Evolutionary conservation across 2,329 filamentous ascomycete species (phyloP), one percentile per base, ranked within the genome.

Genomic region (Raffaelea deltoideospora): DNA sequence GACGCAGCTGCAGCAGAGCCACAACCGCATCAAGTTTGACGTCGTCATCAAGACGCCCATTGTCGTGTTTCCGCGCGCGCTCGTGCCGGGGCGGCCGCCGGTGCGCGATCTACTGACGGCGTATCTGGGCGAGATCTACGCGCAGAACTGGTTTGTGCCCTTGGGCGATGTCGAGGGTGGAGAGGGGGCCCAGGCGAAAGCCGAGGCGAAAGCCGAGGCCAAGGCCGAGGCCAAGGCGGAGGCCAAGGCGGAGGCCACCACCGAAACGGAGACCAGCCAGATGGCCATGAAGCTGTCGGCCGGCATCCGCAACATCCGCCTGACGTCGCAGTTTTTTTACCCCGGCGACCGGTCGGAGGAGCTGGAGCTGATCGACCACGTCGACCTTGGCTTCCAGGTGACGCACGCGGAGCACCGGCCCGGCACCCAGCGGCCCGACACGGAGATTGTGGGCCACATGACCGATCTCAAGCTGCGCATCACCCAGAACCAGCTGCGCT

Each of bases 71-170:
- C 90, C 92, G 1, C 70, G 85, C 21, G 69, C 79, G 41, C 75
- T 90, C 41, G 63, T 74, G 6, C 76, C 77, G 10, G 79, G 80
- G 8, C 72, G 68, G 27, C 68, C 77, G 3, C 72, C 76, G 41
- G n/a, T n/a, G n/a, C 73, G 84, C 37, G 90, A 99, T 53, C 68
- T 86, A 7, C 63, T 98, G 39, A 96, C 86, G 1, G 90, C 88
- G 1, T 92, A 96, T 49, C 63, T 99, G 3, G 90, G 90, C 59
- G 92, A 98, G 53, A 95, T 99, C 19, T 98, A 96, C 52, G 87
- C 84, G 0, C 86, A 87, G 56, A 98, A 98, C 55, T 82, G 79
- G 44, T 98, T 99, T 51, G 73, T 79, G 1, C 80, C 83, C 0
- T 61, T 96, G 4, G 81, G 92, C 43, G 85, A 93, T 41, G n/a